Evolutionary conservation across 345 rosid species (phyloP), one percentile per base, ranked within the genome.

Genomic region (Corchorus capsularis): DNA sequence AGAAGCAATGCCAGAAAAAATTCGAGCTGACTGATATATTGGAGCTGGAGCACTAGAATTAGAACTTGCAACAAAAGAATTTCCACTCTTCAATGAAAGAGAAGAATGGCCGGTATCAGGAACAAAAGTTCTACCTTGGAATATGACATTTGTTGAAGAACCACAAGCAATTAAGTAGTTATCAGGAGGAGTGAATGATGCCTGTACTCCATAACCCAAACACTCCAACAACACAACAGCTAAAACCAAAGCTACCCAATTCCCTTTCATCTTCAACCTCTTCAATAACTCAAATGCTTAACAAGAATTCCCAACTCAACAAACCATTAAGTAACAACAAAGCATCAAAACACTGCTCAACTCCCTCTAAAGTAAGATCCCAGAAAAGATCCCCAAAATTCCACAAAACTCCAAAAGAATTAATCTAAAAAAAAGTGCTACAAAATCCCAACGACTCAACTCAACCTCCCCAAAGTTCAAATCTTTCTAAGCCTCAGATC

Each of bases 111-210:
- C 79, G 0, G 87, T 72, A 82, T 96, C 99, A 46, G 98, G 94
- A 82, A 93, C 89, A 79, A 84, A 96, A 74, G 89, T 91, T 87
- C 89, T 82, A 63, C 92, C 93, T 83, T 85, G 88, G 64, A 85
- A 91, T 57, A 87, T 85, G 69, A 91, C 85, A 83, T 86, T 89
- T 82, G 87, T 86, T 17, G 90, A 81, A 77, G 98, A 86, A 78
- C 99, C 99, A 79, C 99, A 93, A 72, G 88, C 88, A 67, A 96
- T 85, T 75, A 96, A 84, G 85, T 92, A 96, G 74, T 87, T 92
- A 73, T 96, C 99, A 11, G 81, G 77, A 43, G 98, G 98, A 82
- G 72, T 66, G 77, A 74, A 96, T 46, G 87, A 73, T 2, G 94
- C 94, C 32, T 71, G 77, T 34, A 87, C 78, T 77, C 82, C 64